A percentile compares a stretch with the other conserved stretches of the same genome.
Conservation (phyloP, 805 yeast genomes). For the Saccharomycopsis oosterbeekiorum region DNA sequence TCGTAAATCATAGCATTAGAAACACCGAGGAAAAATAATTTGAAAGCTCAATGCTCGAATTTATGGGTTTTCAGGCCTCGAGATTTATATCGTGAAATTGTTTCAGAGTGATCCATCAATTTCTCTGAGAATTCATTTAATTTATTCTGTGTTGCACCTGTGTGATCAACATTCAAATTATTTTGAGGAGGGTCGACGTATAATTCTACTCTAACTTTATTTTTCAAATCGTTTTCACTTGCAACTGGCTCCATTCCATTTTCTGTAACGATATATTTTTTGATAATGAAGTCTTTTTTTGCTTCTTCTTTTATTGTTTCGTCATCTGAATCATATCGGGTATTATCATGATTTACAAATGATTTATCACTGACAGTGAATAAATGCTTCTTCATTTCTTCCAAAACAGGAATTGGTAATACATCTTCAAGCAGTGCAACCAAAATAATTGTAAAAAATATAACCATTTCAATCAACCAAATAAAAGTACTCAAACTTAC, state of each 20-base stretch:
- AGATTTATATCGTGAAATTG: background rate
- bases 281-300: background rate
- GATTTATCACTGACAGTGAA: background rate
- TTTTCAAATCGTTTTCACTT: slow-evolving; percentile 5
- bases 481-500: slow-evolving; percentile 17
- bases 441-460: slow-evolving; percentile 15
- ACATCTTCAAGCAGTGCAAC: slow-evolving; percentile 12
- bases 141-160: background rate
- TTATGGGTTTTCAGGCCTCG: background rate
- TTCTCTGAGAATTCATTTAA: background rate
- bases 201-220: slow-evolving; percentile 8
- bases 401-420: slow-evolving; percentile 4
- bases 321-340: slow-evolving; percentile 1
- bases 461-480: slow-evolving; percentile 17
- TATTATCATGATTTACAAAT: background rate
- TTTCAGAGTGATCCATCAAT: background rate
- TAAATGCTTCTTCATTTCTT: background rate
- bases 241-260: slow-evolving; percentile 12
- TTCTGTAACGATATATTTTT: slow-evolving; percentile 16
- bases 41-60: no score
- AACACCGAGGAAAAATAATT: no score
- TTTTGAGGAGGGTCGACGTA: slow-evolving; percentile 5
- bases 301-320: background rate
- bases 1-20: no score
- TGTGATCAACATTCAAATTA: background rate